These are phyloP conservation scores for Aspergillus olivimuriae DNA, from an alignment of 495 filamentous ascomycete species.

Conservation along the genomic window DNA sequence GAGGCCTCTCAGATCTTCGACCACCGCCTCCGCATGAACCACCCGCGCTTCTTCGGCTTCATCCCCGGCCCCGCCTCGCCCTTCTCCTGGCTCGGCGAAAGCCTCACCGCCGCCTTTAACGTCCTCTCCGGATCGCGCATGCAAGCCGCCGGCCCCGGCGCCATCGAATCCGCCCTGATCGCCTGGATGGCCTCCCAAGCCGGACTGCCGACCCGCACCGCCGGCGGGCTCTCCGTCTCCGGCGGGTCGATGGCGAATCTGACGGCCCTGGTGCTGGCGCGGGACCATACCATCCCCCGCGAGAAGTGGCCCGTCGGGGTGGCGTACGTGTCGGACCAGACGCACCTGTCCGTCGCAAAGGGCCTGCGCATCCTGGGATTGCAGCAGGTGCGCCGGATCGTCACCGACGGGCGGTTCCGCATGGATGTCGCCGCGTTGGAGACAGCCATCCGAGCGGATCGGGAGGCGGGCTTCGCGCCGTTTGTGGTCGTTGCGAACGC, in stretches of 20 bases:
- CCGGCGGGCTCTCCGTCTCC: slow-evolving; percentile 19
- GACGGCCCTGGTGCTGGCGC: slow-evolving; percentile 15
- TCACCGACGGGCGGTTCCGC: slow-evolving; percentile 6
- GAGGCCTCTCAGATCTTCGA: neutral
- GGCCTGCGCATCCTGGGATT: slow-evolving; percentile 17
- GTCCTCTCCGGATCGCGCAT: slow-evolving; percentile 2
- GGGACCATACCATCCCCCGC: slow-evolving; percentile 13
- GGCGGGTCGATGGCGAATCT: slow-evolving; percentile 25
- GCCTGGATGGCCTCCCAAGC: slow-evolving; percentile 12
- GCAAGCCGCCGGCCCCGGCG: slow-evolving; percentile 12
- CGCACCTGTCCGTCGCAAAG: slow-evolving; percentile 20
- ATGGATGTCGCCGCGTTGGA: slow-evolving; percentile 5
- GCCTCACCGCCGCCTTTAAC: slow-evolving; percentile 10
- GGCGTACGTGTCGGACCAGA: slow-evolving; percentile 20
- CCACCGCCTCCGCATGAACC: slow-evolving; percentile 3
- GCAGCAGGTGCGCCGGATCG: slow-evolving; percentile 14
- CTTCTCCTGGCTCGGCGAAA: slow-evolving; percentile 8
- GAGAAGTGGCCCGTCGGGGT: slow-evolving; percentile 6
- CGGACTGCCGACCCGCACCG: slow-evolving; percentile 7
- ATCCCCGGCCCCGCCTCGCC: slow-evolving; percentile 9
- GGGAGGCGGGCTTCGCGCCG: slow-evolving; percentile 7
- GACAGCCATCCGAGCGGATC: slow-evolving; percentile 11
- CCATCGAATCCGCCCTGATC: slow-evolving; percentile 12
- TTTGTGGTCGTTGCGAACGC: slow-evolving; percentile 20
- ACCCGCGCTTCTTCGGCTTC: slow-evolving; percentile 14